A percentile compares a stretch with the other conserved stretches of the same genome.
phyloP scores from a whole-genome alignment of 352 stramenopile genomes.

The Plasmopara muralis region DNA sequence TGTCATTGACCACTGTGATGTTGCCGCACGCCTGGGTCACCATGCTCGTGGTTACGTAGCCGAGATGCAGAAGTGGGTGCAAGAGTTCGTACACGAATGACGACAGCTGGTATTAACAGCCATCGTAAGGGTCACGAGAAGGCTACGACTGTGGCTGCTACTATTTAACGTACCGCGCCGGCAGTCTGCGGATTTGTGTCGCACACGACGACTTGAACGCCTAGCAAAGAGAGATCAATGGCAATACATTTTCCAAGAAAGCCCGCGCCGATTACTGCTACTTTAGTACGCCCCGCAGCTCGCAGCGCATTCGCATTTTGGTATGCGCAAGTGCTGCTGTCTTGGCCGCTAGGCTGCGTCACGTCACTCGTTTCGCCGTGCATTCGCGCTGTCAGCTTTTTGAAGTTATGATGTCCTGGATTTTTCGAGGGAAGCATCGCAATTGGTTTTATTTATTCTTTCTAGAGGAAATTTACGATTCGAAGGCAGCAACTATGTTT shows the following conservation, averaged over 20 bases:
- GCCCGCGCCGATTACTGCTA: constrained; percentile 57
- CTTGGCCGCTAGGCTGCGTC: constrained; percentile 7
- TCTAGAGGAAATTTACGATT: no score
- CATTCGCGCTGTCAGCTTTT: constrained; percentile 2
- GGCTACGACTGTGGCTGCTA: neutral
- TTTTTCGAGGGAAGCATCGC: no score
- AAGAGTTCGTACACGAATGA: constrained; percentile 58
- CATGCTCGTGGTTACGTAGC: constrained; percentile 76
- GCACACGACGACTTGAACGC: constrained; percentile 49
- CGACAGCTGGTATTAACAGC: constrained; percentile 29
- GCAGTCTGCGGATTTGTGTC: constrained; percentile 43
- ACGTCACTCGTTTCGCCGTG: constrained; percentile 8
- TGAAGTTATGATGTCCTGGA: neutral
- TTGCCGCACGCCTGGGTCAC: constrained; percentile 48
- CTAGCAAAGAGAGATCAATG: constrained; percentile 59
- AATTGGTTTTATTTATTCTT: no score
- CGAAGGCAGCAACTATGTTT: no score
- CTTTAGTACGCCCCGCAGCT: constrained; percentile 14
- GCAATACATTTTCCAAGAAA: constrained; percentile 64
- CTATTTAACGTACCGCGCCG: constrained; percentile 21
- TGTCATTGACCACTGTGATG: constrained; percentile 38
- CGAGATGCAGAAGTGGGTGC: constrained; percentile 61
- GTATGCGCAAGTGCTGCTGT: constrained; percentile 19
- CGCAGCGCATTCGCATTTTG: constrained; percentile 11
- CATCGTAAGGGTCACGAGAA: constrained; percentile 1